These are phyloP conservation scores for Priceomyces melissophilus DNA, from an alignment of 805 yeast genomes.

Conservation along the genomic window DNA sequence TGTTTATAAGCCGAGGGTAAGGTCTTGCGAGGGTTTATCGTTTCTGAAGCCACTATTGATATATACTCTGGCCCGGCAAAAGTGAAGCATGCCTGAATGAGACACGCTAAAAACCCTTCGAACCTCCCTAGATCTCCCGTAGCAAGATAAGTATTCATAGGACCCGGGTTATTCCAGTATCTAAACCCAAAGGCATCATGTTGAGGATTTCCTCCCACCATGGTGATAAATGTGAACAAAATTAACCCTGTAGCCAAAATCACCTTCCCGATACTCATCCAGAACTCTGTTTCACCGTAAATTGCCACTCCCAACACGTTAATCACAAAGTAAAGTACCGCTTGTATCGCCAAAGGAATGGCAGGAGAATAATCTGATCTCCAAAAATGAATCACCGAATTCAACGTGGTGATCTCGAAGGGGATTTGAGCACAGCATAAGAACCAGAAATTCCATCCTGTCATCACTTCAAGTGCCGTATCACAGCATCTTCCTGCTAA, in stretches of 20 bases:
- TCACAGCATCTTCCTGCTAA: slow-evolving; percentile 75
- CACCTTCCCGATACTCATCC: slow-evolving; percentile 66
- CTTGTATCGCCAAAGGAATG: slow-evolving; percentile 62
- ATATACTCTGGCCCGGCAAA: slow-evolving; percentile 87
- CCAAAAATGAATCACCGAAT: slow-evolving; percentile 79
- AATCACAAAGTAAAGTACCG: slow-evolving; percentile 57
- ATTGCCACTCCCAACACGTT: slow-evolving; percentile 69
- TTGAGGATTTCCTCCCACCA: slow-evolving; percentile 85
- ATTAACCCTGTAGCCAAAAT: slow-evolving; percentile 72
- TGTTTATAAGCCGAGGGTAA: slow-evolving; percentile 78
- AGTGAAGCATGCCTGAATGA: slow-evolving; percentile 71
- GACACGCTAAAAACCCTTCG: slow-evolving; percentile 67
- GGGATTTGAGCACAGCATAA: slow-evolving; percentile 77
- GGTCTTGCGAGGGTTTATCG: slow-evolving; percentile 63
- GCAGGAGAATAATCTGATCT: slow-evolving; percentile 72
- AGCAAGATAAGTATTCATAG: slow-evolving; percentile 24
- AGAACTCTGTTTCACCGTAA: slow-evolving; percentile 82
- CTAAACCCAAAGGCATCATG: slow-evolving; percentile 53
- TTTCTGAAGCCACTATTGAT: slow-evolving; percentile 83
- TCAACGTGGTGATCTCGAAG: slow-evolving; percentile 77
- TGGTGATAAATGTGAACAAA: slow-evolving; percentile 70
- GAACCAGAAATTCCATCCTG: slow-evolving; percentile 80
- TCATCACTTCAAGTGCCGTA: slow-evolving; percentile 67
- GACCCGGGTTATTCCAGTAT: slow-evolving; percentile 41
- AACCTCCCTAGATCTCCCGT: slow-evolving; percentile 61